These are phyloP conservation scores for Trichoderma koningii DNA, from an alignment of 2,329 filamentous ascomycete genomes.

Conservation along the genomic window DNA sequence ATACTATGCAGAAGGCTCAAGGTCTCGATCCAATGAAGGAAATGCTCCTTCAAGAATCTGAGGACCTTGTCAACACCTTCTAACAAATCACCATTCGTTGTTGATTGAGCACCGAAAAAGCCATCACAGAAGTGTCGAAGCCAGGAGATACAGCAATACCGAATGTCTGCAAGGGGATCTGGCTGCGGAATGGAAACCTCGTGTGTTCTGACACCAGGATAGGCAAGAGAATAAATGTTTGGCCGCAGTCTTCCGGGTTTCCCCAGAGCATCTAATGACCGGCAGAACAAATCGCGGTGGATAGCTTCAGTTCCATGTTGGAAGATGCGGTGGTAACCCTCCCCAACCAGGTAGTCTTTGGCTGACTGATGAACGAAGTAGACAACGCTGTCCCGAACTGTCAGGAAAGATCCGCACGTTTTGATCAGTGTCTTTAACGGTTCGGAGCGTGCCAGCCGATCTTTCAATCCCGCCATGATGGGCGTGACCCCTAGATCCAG, in stretches of 20 bases:
- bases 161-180: constrained; percentile 28
- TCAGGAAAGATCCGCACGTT: constrained; percentile 46
- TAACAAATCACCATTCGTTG: fast-evolving
- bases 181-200: constrained; percentile 25
- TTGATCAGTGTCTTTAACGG: neutral
- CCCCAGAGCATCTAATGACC: too few species aligned
- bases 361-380: constrained; percentile 48
- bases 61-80: neutral
- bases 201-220: constrained; percentile 25
- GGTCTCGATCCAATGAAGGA: constrained; percentile 15
- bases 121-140: constrained; percentile 29
- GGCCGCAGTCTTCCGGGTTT: constrained; percentile 32
- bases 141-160: constrained; percentile 32
- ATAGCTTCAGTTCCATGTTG: neutral
- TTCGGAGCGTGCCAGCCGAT: neutral
- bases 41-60: neutral
- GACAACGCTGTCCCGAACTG: constrained; percentile 36
- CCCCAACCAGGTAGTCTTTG: constrained; percentile 45
- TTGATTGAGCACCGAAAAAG: neutral
- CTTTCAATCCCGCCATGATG: neutral
- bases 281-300: neutral
- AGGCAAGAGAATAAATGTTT: constrained; percentile 41
- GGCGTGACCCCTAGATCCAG: too few species aligned
- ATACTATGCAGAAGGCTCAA: neutral
- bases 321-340: constrained; percentile 39